phyloP scores from a whole-genome alignment of 2,329 filamentous ascomycete genomes.

The Pochonia chlamydosporia region DNA sequence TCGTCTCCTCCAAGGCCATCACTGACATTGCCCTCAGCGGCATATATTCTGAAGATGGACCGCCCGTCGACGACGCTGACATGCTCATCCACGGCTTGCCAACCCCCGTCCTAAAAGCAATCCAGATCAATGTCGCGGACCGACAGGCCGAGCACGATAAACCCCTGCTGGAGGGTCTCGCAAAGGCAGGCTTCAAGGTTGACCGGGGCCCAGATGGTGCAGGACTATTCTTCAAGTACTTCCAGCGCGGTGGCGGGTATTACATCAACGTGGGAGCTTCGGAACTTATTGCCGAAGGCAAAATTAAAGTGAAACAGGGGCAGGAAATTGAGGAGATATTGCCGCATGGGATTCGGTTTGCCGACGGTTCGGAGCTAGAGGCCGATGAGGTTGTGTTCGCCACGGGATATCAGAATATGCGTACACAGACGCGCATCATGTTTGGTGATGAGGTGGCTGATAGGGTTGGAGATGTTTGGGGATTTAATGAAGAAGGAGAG shows the following conservation, averaged over 20 bases:
- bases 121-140: constrained; percentile 41
- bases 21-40: constrained; percentile 47
- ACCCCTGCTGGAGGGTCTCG: constrained; percentile 36
- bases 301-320: constrained; percentile 57
- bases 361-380: constrained; percentile 49
- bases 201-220: constrained; percentile 51
- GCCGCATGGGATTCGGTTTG: constrained; percentile 37
- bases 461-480: constrained; percentile 55
- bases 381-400: constrained; percentile 60
- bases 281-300: constrained; percentile 55
- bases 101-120: constrained; percentile 51
- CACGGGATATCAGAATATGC: constrained; percentile 65
- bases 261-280: constrained; percentile 65
- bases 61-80: constrained; percentile 62
- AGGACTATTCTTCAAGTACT: constrained; percentile 57
- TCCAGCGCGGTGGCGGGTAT: constrained; percentile 62
- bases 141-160: constrained; percentile 29
- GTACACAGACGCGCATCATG: constrained; percentile 52
- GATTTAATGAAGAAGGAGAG: constrained; percentile 52
- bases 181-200: constrained; percentile 53
- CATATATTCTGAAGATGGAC: constrained; percentile 44
- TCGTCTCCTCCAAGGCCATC: constrained; percentile 51
- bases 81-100: constrained; percentile 53
- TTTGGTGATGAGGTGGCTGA: constrained; percentile 58
- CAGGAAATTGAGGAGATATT: constrained; percentile 48